Percentiles rank a stretch among this genome's conserved stretches.
Evolutionary conservation across 2,329 filamentous ascomycete species (phyloP).

Genomic region (Fusarium sublunatum): DNA sequence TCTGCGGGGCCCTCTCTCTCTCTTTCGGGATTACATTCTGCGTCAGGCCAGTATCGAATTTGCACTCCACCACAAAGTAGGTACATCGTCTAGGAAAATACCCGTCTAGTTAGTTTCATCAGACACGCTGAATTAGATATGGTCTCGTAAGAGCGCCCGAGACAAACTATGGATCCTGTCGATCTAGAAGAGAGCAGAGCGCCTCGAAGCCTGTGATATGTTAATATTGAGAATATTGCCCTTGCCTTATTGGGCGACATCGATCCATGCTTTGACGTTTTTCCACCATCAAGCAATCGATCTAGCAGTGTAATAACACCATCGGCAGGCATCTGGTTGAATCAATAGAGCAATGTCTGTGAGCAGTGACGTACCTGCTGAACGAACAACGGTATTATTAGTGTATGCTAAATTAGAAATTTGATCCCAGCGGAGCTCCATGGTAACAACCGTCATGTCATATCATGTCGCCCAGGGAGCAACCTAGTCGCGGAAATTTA

Average conservation of each 20-base stretch:
- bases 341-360: constrained; percentile 24
- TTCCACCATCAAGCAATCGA: constrained; percentile 29
- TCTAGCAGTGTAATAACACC: constrained; percentile 22
- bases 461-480: constrained; percentile 39
- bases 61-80: constrained; percentile 4
- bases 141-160: constrained; percentile 36
- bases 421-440: constrained; percentile 25
- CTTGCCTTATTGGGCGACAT: constrained; percentile 19
- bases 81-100: constrained; percentile 25
- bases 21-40: constrained; percentile 11
- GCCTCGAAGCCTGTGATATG: constrained; percentile 24
- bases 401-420: constrained; percentile 22
- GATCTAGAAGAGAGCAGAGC: constrained; percentile 31
- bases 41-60: constrained; percentile 11
- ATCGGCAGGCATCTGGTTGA: constrained; percentile 22
- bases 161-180: constrained; percentile 28
- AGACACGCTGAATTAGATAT: constrained; percentile 21
- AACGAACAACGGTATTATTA: constrained; percentile 22
- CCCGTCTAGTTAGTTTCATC: constrained; percentile 31
- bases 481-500: constrained; percentile 42
- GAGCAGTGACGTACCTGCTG: constrained; percentile 39
- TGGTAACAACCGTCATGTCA: constrained; percentile 40
- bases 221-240: constrained; percentile 10
- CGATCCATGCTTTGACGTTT: constrained; percentile 23
- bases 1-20: constrained; percentile 1